Evolutionary conservation across 2,329 filamentous ascomycete genomes (phyloP), one percentile per base, ranked within the genome.

Genomic region (Calycina herbarum): DNA sequence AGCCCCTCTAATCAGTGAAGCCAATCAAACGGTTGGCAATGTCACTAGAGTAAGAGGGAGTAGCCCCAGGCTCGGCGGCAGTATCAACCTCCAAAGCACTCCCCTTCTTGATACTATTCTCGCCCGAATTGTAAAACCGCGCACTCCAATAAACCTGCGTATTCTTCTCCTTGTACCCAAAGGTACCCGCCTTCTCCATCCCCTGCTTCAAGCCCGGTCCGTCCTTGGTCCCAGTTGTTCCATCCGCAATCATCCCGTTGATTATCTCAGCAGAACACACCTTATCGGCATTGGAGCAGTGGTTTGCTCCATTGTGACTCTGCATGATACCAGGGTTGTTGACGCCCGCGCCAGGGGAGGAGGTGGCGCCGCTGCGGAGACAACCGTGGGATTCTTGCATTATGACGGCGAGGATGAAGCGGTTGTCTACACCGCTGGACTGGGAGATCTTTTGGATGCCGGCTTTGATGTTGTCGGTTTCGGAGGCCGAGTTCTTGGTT

Each of bases 361-460:
- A 2, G 10, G 45, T 51, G 45, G 45, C n/a, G 20, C 1, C n/a
- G 45, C 3, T 24, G n/a, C 45, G 45, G 45, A 51, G 45, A 24
- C 45, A 51, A 15, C 45, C 45, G n/a, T 51, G 45, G 20, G 45
- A 51, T 27, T 51, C 45, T 51, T 51, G 45, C 45, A 51, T 51
- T 7, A 51, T 11, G 8, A 24, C n/a, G 8, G 45, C 45, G 45
- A 51, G 45, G 45, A 51, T 51, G 45, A 11, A 51, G n/a, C 45
- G 45, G 1, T 24, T 3, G 45, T 51, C 45, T 11, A 51, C 45
- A 20, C 2, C 4, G 45, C n/a, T 24, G 1, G 5, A 11, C 27
- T 51, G 10, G 20, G 45, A 5, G 20, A 51, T 24, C 6, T 20
- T 3, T 51, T 51, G 45, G 45, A 51, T 51, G 1, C 45, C n/a